Base-by-base conservation (phyloP, 768 basidiomycete species). In the Psilocybe azurescens region DNA sequence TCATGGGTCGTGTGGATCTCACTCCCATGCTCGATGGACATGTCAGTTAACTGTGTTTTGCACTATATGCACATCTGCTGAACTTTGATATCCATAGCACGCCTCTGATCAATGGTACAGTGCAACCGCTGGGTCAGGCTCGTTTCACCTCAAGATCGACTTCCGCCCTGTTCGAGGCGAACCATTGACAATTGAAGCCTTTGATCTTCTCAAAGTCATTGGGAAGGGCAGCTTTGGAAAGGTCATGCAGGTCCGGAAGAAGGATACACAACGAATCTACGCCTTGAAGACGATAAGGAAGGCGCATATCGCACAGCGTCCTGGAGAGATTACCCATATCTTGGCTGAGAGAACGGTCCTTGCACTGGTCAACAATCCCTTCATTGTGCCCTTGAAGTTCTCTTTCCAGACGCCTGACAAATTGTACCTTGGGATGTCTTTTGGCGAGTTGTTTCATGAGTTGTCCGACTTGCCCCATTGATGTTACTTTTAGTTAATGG, bases 201-300 rank as follows among this genome's bases (percentile, higher is more conserved):
- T 99, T 72, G 97, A 99, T 63, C 80, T 99, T 53, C 89, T 99
- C 70, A 97, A 96, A 74, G 97, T 99, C 49, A 97, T 99, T 61
- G 96, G 97, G 18, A 98, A 98, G 77, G 97, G 97, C 10, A 91
- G 89, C 62, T 99, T 99, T 69, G 97, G 97, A 14, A 99, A 99
- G 77, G 96, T 97, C 39, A 99, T 99, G 97, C 97, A 99, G 84
- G 97, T 99, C 46, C 90, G 95, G 57, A 99, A 99, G 80, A 96
- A 97, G 79, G 95, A 99, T 77, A 99, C 97, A 1, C 87, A 94
- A 67, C 94, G 97, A 60, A 92, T 99, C 70, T 99, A 99, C 78
- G 97, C 97, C 2, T 82, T 99, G 70, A 99, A 99, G 81, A 98
- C 97, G 3, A 98, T 99, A 69, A 88, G 96, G 57, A 99, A 99